These are phyloP conservation scores for Phytophthora boehmeriae DNA, from an alignment of 352 stramenopile species.

Conservation along the genomic window DNA sequence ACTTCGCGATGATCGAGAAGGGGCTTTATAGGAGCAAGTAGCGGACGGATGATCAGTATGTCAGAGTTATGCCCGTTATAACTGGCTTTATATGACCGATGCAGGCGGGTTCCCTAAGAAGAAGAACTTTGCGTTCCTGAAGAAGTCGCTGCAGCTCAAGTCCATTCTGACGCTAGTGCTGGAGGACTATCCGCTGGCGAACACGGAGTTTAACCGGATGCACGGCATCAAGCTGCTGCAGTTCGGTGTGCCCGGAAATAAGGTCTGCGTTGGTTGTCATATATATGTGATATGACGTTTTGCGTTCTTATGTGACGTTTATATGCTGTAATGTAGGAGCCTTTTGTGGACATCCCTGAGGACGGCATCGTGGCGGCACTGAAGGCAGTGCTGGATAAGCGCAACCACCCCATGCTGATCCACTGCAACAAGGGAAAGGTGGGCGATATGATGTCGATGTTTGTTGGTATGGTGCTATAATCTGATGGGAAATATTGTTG, in stretches of 20 bases:
- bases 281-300: not conserved
- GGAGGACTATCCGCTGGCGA: constrained; percentile 87
- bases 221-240: constrained; percentile 83
- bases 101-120: constrained; percentile 87
- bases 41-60: not conserved
- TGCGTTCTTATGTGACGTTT: not conserved
- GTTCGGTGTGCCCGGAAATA: constrained; percentile 88
- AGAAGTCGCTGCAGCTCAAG: constrained; percentile 73
- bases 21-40: constrained; percentile 82
- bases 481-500: constrained; percentile 2
- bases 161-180: constrained; percentile 88
- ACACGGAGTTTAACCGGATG: constrained; percentile 82
- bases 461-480: not conserved
- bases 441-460: not conserved
- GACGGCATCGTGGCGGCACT: constrained; percentile 77
- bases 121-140: constrained; percentile 89
- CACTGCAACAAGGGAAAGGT: constrained; percentile 91
- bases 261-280: constrained; percentile 30
- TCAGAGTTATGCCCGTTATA: not conserved
- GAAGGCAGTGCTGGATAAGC: constrained; percentile 78
- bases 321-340: constrained; percentile 44
- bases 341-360: constrained; percentile 88
- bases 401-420: constrained; percentile 89
- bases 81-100: not conserved
- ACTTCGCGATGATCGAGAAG: constrained; percentile 90